Evolutionary conservation across 2,329 filamentous ascomycete species (phyloP).

Genomic region (Chrysosporium keratinophilum): DNA sequence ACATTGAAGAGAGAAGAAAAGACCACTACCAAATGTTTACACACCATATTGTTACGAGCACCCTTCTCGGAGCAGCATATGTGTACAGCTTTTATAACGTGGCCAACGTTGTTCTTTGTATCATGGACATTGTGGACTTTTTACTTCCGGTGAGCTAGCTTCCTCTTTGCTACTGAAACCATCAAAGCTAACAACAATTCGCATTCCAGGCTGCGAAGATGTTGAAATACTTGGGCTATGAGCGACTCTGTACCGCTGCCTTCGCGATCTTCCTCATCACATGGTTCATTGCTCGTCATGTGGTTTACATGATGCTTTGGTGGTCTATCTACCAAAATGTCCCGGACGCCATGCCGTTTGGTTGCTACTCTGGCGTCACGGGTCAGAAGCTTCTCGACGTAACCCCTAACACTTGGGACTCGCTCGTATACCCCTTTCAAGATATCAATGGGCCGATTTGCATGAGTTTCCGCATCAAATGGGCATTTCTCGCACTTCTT

Average conservation of each 20-base stretch:
- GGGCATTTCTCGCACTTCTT: conserved; percentile 65
- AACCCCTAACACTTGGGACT: conserved; percentile 40
- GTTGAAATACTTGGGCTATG: conserved; percentile 76
- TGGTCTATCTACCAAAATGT: conserved; percentile 68
- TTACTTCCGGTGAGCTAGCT: conserved; percentile 59
- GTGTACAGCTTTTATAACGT: conserved; percentile 78
- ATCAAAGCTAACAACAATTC: conserved; percentile 7
- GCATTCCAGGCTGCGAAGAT: conserved; percentile 66
- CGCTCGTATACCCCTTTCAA: conserved; percentile 64
- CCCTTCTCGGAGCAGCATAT: conserved; percentile 71
- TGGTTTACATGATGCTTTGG: conserved; percentile 67
- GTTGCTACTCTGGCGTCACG: conserved; percentile 55
- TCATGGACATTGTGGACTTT: conserved; percentile 91
- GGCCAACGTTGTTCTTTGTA: conserved; percentile 74
- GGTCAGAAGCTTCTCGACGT: conserved; percentile 22
- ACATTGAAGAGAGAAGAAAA: conserved; percentile 88
- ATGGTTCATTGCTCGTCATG: conserved; percentile 76
- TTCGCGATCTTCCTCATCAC: conserved; percentile 78
- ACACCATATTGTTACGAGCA: conserved; percentile 83
- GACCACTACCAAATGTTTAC: conserved; percentile 94
- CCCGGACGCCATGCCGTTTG: conserved; percentile 51
- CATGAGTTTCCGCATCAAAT: conserved; percentile 64
- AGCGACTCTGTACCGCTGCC: conserved; percentile 63
- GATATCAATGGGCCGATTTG: conserved; percentile 65
- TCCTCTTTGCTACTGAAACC: conserved; percentile 8